Evolutionary conservation across 192 early-diverging fungal species (phyloP).

Genomic region (Backusella westeae): DNA sequence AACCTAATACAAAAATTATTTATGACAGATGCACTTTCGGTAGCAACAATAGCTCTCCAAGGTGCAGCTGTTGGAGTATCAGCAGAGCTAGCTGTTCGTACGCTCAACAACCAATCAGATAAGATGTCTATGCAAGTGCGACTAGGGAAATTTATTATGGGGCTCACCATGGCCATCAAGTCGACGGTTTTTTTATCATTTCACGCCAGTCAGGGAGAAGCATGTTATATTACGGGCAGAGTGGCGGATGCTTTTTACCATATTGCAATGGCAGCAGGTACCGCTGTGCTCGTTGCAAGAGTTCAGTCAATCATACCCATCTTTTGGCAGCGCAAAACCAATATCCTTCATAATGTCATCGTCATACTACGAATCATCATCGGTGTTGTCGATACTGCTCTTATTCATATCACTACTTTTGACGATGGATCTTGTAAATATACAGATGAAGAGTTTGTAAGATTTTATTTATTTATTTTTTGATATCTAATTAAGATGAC

Average conservation of each 20-base stretch:
- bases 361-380: not conserved
- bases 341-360: not conserved
- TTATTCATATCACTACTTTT: conserved; percentile 3
- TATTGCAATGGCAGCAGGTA: conserved; percentile 22
- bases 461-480: not conserved
- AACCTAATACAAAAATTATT: not conserved
- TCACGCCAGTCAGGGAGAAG: conserved; percentile 7
- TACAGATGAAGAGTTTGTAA: conserved; percentile 25
- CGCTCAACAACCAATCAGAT: conserved; percentile 5
- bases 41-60: conserved; percentile 11
- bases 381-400: conserved; percentile 14
- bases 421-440: conserved; percentile 18
- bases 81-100: not conserved
- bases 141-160: conserved; percentile 19
- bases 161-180: conserved; percentile 20
- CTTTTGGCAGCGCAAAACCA: conserved; percentile 8
- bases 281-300: conserved; percentile 12
- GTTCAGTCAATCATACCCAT: conserved; percentile 19
- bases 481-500: not conserved
- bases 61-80: conserved; percentile 6
- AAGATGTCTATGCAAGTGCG: not conserved
- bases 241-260: conserved; percentile 29
- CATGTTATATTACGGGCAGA: conserved; percentile 19
- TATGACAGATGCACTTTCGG: conserved; percentile 5
- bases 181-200: conserved; percentile 20